phyloP scores from a whole-genome alignment of 345 rosid genomes.

The Salix dunnii region DNA sequence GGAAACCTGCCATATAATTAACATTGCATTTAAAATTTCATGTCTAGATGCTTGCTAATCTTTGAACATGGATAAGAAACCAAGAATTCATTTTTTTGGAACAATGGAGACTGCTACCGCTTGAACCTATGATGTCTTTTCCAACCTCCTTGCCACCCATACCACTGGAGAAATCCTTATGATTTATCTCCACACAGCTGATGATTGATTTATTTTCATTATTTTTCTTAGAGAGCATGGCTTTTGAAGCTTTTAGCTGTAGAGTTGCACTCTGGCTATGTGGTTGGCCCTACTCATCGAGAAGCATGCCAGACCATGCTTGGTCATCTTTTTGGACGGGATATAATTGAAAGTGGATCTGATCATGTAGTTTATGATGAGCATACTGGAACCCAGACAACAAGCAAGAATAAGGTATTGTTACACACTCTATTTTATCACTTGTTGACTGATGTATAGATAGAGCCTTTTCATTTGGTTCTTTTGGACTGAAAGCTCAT shows the following conservation, averaged over 20 bases:
- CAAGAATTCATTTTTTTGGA: too few relatives aligned
- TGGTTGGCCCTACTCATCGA: constrained; percentile 50
- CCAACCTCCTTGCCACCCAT: too few relatives aligned
- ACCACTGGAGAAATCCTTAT: neutral
- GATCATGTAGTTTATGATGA: constrained; percentile 40
- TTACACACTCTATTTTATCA: neutral
- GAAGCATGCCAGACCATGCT: constrained; percentile 74
- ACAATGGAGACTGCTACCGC: too few relatives aligned
- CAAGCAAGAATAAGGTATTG: constrained; percentile 75
- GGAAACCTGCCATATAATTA: too few relatives aligned
- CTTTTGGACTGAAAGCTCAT: too few relatives aligned
- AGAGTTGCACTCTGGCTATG: constrained; percentile 74
- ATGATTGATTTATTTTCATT: neutral
- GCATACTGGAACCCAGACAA: constrained; percentile 51
- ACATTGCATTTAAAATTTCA: too few relatives aligned
- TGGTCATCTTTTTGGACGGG: constrained; percentile 75
- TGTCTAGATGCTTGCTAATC: too few relatives aligned
- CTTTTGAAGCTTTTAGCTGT: constrained; percentile 83
- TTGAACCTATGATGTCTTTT: too few relatives aligned
- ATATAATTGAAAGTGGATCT: constrained; percentile 37
- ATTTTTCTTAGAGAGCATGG: constrained; percentile 77
- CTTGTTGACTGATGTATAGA: neutral
- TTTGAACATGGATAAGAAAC: too few relatives aligned
- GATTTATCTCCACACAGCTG: neutral
- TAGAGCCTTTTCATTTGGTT: too few relatives aligned